Evolutionary conservation across 2,329 filamentous ascomycete genomes (phyloP).

Genomic region (Zasmidium cellare): DNA sequence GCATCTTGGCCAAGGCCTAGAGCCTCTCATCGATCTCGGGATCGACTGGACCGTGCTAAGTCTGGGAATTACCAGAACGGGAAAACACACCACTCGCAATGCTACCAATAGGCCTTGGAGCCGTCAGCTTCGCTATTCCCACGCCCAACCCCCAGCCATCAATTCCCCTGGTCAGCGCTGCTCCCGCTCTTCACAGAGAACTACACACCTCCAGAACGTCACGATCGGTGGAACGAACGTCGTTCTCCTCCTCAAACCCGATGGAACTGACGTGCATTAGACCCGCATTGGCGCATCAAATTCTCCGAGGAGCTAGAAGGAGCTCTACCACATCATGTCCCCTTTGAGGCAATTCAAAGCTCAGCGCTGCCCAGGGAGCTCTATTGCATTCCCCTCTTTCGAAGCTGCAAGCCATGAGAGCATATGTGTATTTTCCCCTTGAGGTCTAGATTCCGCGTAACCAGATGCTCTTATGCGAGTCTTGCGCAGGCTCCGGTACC

Average conservation of each 20-base stretch:
- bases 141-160: too few relatives aligned
- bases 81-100: background rate
- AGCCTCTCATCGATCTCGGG: background rate
- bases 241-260: background rate
- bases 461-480: background rate
- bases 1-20: background rate
- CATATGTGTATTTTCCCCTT: background rate
- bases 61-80: background rate
- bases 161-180: background rate
- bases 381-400: background rate
- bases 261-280: background rate
- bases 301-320: background rate
- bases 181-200: background rate
- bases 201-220: background rate
- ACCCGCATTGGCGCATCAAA: background rate
- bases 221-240: background rate
- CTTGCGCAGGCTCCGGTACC: too few relatives aligned
- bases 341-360: background rate
- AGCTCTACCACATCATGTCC: background rate
- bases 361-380: too few relatives aligned
- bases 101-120: too few relatives aligned
- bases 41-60: too few relatives aligned
- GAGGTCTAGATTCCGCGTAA: background rate
- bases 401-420: background rate
- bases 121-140: too few relatives aligned